Conservation (phyloP, 805 yeast genomes). For the Nakazawaea wickerhamii region DNA sequence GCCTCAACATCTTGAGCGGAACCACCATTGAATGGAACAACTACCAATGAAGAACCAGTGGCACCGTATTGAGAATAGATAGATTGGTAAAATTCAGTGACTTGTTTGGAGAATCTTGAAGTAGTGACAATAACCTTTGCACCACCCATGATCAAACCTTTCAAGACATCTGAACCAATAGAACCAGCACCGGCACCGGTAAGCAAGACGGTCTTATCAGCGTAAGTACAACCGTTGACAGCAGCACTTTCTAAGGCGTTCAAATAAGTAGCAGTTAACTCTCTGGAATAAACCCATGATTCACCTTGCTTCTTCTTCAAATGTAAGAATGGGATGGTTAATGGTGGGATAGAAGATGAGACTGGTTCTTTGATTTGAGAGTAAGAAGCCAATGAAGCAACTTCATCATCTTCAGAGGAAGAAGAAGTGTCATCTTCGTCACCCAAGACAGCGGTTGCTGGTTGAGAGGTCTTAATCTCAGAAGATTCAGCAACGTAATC, state of each 20-base stretch:
- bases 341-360: conserved; percentile 66
- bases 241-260: conserved; percentile 94
- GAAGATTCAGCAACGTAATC: conserved; percentile 62
- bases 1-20: conserved; percentile 90
- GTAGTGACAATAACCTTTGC: conserved; percentile 96
- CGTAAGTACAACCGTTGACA: conserved; percentile 85
- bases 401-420: conserved; percentile 57
- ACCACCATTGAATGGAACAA: conserved; percentile 99
- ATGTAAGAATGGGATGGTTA: conserved; percentile 92
- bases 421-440: conserved; percentile 40
- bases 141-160: conserved; percentile 95
- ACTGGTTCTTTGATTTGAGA: conserved; percentile 69
- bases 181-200: conserved; percentile 99
- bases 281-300: conserved; percentile 76
- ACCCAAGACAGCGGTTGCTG: conserved; percentile 47
- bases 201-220: conserved; percentile 80
- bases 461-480: conserved; percentile 64
- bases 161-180: conserved; percentile 94
- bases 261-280: conserved; percentile 70
- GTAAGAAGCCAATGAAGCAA: conserved; percentile 75
- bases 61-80: conserved; percentile 93
- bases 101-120: conserved; percentile 88
- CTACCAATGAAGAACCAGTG: conserved; percentile 83
- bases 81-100: conserved; percentile 92
- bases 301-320: conserved; percentile 75